These are phyloP conservation scores for Cryptococcus hybrid DNA, from an alignment of 1,284 basidiomycete species.

Conservation along the genomic window DNA sequence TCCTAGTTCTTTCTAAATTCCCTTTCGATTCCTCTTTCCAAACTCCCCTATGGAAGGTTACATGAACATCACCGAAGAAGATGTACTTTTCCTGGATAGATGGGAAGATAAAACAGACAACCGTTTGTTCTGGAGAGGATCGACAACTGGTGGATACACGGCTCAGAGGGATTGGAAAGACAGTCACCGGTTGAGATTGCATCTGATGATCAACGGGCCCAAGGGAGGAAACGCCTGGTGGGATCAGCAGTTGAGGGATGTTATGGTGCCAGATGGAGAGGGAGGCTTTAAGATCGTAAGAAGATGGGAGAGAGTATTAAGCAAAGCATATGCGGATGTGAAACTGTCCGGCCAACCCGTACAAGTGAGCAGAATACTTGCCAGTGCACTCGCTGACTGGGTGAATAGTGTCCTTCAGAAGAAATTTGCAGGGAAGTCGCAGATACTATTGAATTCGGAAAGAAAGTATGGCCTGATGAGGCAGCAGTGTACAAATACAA, in stretches of 20 bases:
- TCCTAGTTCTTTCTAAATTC: slow-evolving; percentile 49
- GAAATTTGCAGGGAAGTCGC: slow-evolving; percentile 36
- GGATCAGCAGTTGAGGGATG: slow-evolving; percentile 32
- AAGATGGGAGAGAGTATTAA: slow-evolving; percentile 33
- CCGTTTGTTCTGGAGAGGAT: slow-evolving; percentile 51
- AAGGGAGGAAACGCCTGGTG: slow-evolving; percentile 42
- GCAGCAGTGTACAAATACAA: slow-evolving; percentile 54
- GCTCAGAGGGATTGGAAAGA: slow-evolving; percentile 47
- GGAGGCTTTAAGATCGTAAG: slow-evolving; percentile 35
- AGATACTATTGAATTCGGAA: slow-evolving; percentile 52
- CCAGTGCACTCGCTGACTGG: neutral
- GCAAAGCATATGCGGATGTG: slow-evolving; percentile 49
- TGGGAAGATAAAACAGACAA: slow-evolving; percentile 49
- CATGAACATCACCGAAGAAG: slow-evolving; percentile 38
- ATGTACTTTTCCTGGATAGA: slow-evolving; percentile 25
- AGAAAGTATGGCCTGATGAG: slow-evolving; percentile 53
- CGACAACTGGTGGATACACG: slow-evolving; percentile 48
- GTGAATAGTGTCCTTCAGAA: slow-evolving; percentile 22
- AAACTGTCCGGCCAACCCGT: slow-evolving; percentile 45
- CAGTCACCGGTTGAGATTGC: slow-evolving; percentile 49
- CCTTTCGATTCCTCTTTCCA: slow-evolving; percentile 47
- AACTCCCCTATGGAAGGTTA: slow-evolving; percentile 47
- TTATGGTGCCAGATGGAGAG: slow-evolving; percentile 46
- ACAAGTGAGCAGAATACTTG: slow-evolving; percentile 23
- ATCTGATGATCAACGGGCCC: slow-evolving; percentile 48